Evolutionary conservation across 257 asterid genomes (phyloP).

Genomic region (Knoxia roxburghii): DNA sequence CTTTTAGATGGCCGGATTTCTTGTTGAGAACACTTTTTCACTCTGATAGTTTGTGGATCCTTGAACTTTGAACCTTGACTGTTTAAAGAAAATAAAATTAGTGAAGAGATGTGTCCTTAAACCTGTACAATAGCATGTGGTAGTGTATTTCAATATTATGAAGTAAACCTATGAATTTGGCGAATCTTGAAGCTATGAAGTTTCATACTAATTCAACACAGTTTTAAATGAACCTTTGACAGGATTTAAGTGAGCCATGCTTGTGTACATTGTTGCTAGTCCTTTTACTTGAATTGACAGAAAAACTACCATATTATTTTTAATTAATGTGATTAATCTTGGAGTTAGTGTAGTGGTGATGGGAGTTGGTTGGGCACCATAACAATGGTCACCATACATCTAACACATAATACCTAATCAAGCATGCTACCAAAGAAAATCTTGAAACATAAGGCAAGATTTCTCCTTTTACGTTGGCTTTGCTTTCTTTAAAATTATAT

Average conservation of each 20-base stretch:
- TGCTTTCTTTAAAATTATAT: not conserved
- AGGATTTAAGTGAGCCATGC: not conserved
- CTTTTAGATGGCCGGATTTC: not conserved
- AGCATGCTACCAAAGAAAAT: not conserved
- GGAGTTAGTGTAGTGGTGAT: no score
- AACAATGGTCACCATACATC: not conserved
- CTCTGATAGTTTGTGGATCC: not conserved
- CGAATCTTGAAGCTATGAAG: not conserved
- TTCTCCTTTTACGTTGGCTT: not conserved
- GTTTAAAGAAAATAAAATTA: not conserved
- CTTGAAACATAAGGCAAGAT: not conserved
- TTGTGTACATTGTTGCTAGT: not conserved
- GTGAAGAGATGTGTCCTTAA: not conserved
- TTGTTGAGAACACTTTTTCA: not conserved
- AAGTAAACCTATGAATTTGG: not conserved
- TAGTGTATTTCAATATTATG: not conserved
- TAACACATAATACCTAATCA: not conserved
- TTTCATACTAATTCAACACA: not conserved
- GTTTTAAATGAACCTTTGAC: not conserved
- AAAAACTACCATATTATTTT: not conserved
- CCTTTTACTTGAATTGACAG: not conserved
- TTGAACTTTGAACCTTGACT: not conserved
- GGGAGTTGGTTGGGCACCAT: not conserved
- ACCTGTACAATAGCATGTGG: not conserved
- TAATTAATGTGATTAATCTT: no score